Base-by-base conservation (phyloP, 2,329 filamentous ascomycete genomes). In the Tolypocladium sp. region DNA sequence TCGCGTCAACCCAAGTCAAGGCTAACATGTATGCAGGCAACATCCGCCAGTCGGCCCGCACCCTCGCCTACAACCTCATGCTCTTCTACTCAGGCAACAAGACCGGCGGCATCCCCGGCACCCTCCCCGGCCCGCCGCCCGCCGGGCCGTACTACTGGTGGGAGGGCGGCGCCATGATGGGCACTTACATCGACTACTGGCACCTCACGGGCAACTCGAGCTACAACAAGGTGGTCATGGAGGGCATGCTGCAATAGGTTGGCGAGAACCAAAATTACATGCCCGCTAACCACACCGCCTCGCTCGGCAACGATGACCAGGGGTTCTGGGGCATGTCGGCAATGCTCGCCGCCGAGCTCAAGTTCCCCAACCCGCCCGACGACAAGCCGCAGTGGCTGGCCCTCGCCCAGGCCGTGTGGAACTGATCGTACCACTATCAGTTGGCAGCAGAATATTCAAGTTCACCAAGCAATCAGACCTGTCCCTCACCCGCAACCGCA, bases 111-210 rank as follows among this genome's bases (percentile, higher is more conserved):
- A 80, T 78, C 20, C 81, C 82, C 8, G 82, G 82, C 41, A 84
- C 83, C 64, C 70, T 85, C 13, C 82, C n/a, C n/a, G n/a, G n/a
- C n/a, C n/a, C n/a, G n/a, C n/a, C n/a, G n/a, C n/a, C n/a, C n/a
- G n/a, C n/a, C 82, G 63, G 69, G n/a, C 77, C 81, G 62, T 88
- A 87, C 69, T 90, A 89, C 77, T 91, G 87, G 87, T 91, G 87
- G 87, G 84, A 90, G 69, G 84, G 84, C 6, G 83, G 85, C 57
- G 83, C 85, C 17, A 78, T 91, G 74, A 88, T 88, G 79, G 84
- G 86, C 62, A 82, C 85, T 1, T 75, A 88, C 65, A 77, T 90
- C 49, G 86, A 90, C 71, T 90, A 90, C 70, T 88, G 85, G 82
- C 82, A 86, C 62, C 79, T 82, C 59, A 89, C 86, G 0, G 85